Base-by-base conservation (phyloP, 169 alveolate genomes). In the Toxoplasma gondii region DNA sequence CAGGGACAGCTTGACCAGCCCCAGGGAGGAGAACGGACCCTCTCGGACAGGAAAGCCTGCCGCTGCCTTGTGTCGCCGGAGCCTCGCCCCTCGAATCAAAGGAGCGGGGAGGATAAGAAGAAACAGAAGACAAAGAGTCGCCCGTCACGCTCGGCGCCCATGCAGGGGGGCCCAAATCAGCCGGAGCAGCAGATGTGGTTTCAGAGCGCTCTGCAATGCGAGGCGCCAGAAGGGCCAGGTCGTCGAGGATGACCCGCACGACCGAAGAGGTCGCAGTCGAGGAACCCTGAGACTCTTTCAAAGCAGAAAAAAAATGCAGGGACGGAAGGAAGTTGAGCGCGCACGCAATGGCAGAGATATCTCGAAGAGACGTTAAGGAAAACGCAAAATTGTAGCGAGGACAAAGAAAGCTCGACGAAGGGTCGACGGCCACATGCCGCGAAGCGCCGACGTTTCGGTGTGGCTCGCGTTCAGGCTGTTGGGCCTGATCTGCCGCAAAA, bases 291-390 rank as follows among this genome's bases (percentile, higher is more conserved):
- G 38, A 4, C 10, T 34, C 27, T 31, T n/a, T 78, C 43, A 64
- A 36, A 39, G 53, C 19, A 24, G 90, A 12, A 41, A 2, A 24
- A 16, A 12, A 22, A 0, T 22, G 69, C 31, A 29, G 53, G 29
- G 54, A 24, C 69, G 90, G 90, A 5, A 82, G 90, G 90, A 82
- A 82, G 90, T 82, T 82, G 38, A 82, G 67, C 4, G 41, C 90
- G n/a, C 64, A 12, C 17, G 90, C 90, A 22, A 82, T 43, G 90
- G 39, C 90, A 29, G 69, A 38, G 4, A 82, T 1, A 82, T 82
- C 90, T 2, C 90, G 53, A 17, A 82, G 90, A 16, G 90, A 82
- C 27, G 90, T 82, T 22, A 82, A 31, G 24, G 90, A 82, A 36
- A 82, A 82, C 44, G 90, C 53, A 43, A 82, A 82, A 38, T 22